These are phyloP conservation scores for Aureoboletus auriporus DNA, from an alignment of 768 basidiomycete species.

Conservation along the genomic window DNA sequence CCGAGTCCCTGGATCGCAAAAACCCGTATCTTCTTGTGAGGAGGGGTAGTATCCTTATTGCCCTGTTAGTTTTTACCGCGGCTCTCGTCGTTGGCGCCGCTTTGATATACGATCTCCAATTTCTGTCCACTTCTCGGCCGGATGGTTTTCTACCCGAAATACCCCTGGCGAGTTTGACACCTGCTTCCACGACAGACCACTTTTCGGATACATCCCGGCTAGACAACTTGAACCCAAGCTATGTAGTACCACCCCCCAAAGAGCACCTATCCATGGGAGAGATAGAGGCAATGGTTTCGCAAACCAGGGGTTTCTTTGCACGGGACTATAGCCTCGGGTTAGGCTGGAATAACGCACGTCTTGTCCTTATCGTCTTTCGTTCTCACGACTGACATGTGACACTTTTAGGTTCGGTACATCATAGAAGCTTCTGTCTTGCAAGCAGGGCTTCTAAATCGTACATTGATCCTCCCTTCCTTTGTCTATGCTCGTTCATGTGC, in stretches of 20 bases:
- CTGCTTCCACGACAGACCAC: background rate
- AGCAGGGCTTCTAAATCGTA: constrained; percentile 36
- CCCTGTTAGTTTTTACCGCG: constrained; percentile 1
- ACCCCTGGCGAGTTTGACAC: background rate
- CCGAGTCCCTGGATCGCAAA: background rate
- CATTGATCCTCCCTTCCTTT: constrained; percentile 38
- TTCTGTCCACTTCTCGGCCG: constrained; percentile 4
- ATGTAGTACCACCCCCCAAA: constrained; percentile 1
- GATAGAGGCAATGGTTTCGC: constrained; percentile 31
- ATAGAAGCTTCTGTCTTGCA: constrained; percentile 39
- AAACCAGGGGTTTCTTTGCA: constrained; percentile 38
- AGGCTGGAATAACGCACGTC: constrained; percentile 43
- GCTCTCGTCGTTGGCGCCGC: constrained; percentile 9
- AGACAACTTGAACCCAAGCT: background rate
- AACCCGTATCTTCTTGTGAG: background rate
- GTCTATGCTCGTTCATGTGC: constrained; percentile 43
- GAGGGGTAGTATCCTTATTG: constrained; percentile 8
- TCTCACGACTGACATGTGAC: background rate
- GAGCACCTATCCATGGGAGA: constrained; percentile 27
- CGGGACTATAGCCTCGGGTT: constrained; percentile 42
- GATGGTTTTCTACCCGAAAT: constrained; percentile 1
- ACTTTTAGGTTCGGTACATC: constrained; percentile 39
- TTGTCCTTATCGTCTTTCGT: background rate
- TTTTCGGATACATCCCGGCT: background rate
- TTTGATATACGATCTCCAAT: constrained; percentile 10